A percentile compares a stretch with the other conserved stretches of the same genome.
These are phyloP conservation scores for Akanthomyces uredinophilus DNA, from an alignment of 2,329 filamentous ascomycete genomes.

Conservation along the genomic window DNA sequence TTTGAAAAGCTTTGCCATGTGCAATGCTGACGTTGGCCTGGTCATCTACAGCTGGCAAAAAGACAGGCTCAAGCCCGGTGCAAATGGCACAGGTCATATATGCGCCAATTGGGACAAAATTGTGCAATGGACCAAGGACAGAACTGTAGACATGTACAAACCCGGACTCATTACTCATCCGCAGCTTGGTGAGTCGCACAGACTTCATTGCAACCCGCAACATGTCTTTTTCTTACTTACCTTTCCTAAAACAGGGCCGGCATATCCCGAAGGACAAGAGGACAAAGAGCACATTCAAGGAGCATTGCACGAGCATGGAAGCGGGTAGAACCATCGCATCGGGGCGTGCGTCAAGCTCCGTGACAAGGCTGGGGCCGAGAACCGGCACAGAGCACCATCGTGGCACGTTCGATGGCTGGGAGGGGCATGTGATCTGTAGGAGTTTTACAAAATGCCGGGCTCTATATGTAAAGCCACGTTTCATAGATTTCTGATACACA, in stretches of 20 bases:
- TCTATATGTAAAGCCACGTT: too few relatives aligned
- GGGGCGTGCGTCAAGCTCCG: background rate
- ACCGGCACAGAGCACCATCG: background rate
- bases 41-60: conserved; percentile 14
- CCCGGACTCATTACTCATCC: conserved; percentile 7
- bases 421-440: too few relatives aligned
- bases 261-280: background rate
- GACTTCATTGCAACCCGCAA: background rate
- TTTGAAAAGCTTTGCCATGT: conserved; percentile 8
- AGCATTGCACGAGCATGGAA: background rate
- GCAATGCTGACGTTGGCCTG: conserved; percentile 10
- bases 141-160: conserved; percentile 7
- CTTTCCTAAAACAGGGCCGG: background rate
- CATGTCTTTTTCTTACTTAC: background rate
- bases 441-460: too few relatives aligned
- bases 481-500: too few relatives aligned
- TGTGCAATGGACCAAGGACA: background rate
- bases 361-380: background rate
- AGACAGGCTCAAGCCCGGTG: conserved; percentile 3
- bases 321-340: background rate
- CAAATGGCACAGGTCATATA: background rate
- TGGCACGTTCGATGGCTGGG: background rate
- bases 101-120: conserved; percentile 10
- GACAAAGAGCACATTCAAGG: background rate
- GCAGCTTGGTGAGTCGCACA: background rate